These are phyloP conservation scores for Stephania cephalantha DNA, from an alignment of 164 flowering plant species.

Conservation along the genomic window DNA sequence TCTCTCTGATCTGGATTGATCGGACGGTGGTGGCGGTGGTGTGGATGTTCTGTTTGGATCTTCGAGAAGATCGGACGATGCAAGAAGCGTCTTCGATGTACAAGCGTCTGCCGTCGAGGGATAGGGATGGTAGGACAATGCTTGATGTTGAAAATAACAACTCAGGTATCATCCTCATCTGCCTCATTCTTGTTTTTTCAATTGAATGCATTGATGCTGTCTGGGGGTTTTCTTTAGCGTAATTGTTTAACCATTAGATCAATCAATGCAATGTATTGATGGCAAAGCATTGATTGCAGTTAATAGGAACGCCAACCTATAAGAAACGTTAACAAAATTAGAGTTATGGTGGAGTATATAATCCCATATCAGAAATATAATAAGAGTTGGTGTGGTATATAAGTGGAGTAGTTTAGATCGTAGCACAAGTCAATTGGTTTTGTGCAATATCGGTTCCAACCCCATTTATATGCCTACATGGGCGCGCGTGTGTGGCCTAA, in stretches of 20 bases:
- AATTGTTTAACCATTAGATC: too few relatives aligned
- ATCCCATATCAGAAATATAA: too few relatives aligned
- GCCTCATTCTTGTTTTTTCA: too few relatives aligned
- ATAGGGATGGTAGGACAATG: constrained; percentile 12
- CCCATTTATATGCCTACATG: too few relatives aligned
- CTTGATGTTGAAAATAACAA: constrained; percentile 32
- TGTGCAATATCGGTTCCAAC: too few relatives aligned
- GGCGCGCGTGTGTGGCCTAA: too few relatives aligned
- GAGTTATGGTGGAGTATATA: too few relatives aligned
- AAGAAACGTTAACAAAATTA: not conserved
- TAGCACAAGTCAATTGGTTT: too few relatives aligned
- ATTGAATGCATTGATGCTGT: not conserved
- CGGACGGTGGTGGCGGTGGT: not conserved
- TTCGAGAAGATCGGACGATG: constrained; percentile 1
- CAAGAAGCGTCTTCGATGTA: constrained; percentile 42
- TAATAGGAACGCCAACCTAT: not conserved
- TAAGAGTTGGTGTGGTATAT: too few relatives aligned
- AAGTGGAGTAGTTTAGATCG: too few relatives aligned
- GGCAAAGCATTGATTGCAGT: not conserved
- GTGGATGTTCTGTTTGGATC: not conserved
- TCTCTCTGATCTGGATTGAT: not conserved
- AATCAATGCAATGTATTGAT: not conserved
- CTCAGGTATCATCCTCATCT: constrained; percentile 28
- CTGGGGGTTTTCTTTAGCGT: too few relatives aligned
- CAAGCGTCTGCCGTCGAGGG: constrained; percentile 46